phyloP scores from a whole-genome alignment of 2,329 filamentous ascomycete genomes.

The Phaeomoniella chlamydospora region DNA sequence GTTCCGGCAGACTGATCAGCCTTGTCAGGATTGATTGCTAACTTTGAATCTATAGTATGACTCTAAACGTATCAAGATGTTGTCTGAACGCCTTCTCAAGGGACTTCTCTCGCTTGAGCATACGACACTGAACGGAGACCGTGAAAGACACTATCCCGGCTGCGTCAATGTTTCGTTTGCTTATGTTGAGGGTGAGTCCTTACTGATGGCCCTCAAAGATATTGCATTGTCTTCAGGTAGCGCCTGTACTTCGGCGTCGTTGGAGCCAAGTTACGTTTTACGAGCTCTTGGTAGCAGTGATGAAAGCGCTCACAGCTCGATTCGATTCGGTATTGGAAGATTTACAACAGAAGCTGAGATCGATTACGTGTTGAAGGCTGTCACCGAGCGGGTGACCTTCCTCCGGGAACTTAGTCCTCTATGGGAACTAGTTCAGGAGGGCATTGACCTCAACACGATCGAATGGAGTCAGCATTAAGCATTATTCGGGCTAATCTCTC shows the following conservation, averaged over 20 bases:
- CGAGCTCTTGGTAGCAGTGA: slow-evolving; percentile 90
- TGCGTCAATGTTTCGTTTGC: slow-evolving; percentile 98
- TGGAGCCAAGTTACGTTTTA: slow-evolving; percentile 93
- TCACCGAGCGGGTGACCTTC: slow-evolving; percentile 80
- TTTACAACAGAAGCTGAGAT: slow-evolving; percentile 95
- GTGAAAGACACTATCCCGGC: slow-evolving; percentile 74
- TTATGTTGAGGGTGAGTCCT: slow-evolving; percentile 94
- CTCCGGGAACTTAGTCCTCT: slow-evolving; percentile 86
- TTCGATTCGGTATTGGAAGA: slow-evolving; percentile 90
- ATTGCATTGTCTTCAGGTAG: slow-evolving; percentile 94
- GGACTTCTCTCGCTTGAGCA: slow-evolving; percentile 84
- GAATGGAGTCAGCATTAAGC: slow-evolving; percentile 91
- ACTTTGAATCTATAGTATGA: slow-evolving; percentile 58
- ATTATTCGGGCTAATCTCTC: no score
- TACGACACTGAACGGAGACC: slow-evolving; percentile 78
- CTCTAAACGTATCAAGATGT: slow-evolving; percentile 61
- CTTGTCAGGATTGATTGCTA: slow-evolving; percentile 6
- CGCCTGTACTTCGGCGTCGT: slow-evolving; percentile 89
- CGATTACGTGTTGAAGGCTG: slow-evolving; percentile 92
- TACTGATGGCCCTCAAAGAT: slow-evolving; percentile 96
- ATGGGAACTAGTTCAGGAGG: slow-evolving; percentile 97
- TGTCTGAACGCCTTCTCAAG: slow-evolving; percentile 72
- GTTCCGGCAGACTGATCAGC: slow-evolving; percentile 5
- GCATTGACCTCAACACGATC: slow-evolving; percentile 87
- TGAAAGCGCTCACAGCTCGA: slow-evolving; percentile 94